phyloP scores from a whole-genome alignment of 2,329 filamentous ascomycete genomes.

The Colletotrichum liaoningense region DNA sequence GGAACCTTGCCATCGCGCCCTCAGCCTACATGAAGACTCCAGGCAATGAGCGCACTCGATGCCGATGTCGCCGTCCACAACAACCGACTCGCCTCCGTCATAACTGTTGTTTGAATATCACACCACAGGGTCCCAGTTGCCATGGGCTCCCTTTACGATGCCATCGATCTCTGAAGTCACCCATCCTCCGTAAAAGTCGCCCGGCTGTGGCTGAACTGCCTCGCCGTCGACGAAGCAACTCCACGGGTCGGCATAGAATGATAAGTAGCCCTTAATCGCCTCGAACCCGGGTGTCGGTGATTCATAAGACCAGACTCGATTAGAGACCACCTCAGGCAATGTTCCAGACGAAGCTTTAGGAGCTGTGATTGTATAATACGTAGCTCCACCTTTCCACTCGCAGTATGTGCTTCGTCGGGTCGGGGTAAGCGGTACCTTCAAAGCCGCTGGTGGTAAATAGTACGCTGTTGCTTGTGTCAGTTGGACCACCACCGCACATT shows the following conservation, averaged over 20 bases:
- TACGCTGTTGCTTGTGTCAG: constrained; percentile 56
- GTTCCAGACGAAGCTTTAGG: constrained; percentile 44
- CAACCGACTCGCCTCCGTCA: neutral
- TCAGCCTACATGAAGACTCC: no score
- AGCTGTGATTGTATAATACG: constrained; percentile 64
- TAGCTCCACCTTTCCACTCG: constrained; percentile 72
- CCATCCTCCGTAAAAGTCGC: constrained; percentile 75
- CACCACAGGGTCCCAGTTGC: constrained; percentile 52
- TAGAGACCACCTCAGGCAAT: constrained; percentile 52
- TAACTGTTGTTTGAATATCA: constrained; percentile 19
- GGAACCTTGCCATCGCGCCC: neutral
- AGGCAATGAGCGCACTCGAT: neutral
- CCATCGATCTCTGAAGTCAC: constrained; percentile 70
- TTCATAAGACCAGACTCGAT: constrained; percentile 71
- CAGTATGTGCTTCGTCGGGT: constrained; percentile 61
- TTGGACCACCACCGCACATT: neutral
- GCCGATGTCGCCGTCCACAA: neutral
- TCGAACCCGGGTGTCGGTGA: constrained; percentile 62
- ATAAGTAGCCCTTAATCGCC: constrained; percentile 65
- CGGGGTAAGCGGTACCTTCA: constrained; percentile 58
- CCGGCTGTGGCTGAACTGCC: constrained; percentile 67
- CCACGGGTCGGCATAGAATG: constrained; percentile 72
- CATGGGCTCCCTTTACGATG: constrained; percentile 56
- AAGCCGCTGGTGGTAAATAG: constrained; percentile 65
- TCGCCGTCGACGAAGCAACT: constrained; percentile 72